Evolutionary conservation across 306 rosid genomes (phyloP).

Genomic region (Arachis hypogaea): DNA sequence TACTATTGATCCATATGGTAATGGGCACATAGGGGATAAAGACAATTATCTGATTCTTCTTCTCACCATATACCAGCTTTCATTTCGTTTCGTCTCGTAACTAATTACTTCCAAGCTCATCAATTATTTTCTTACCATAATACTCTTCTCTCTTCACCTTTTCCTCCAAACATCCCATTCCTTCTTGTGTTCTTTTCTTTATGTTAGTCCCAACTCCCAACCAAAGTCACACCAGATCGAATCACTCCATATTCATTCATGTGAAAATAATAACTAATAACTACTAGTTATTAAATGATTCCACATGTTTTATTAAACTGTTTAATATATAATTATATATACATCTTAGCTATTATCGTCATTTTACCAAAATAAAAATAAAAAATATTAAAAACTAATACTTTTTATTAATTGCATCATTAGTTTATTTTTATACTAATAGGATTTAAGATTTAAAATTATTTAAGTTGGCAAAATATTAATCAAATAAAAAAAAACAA

Average conservation of each 20-base stretch:
- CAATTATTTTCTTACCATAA: slow-evolving; percentile 14
- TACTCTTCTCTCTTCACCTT: slow-evolving; percentile 29
- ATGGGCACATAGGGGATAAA: slow-evolving; percentile 33
- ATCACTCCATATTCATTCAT: background rate
- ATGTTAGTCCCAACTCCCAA: slow-evolving; percentile 2
- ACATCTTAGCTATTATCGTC: too few relatives aligned
- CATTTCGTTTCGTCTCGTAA: slow-evolving; percentile 28
- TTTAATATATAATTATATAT: too few relatives aligned
- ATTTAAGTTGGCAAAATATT: too few relatives aligned
- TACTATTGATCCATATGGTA: slow-evolving; percentile 26
- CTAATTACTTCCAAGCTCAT: slow-evolving; percentile 34
- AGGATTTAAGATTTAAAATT: too few relatives aligned
- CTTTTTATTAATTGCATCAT: too few relatives aligned
- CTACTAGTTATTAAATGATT: too few relatives aligned
- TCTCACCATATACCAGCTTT: slow-evolving; percentile 32
- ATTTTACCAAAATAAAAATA: too few relatives aligned
- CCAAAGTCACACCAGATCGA: background rate
- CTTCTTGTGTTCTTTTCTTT: background rate
- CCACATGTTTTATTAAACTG: too few relatives aligned
- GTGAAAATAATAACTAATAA: too few relatives aligned
- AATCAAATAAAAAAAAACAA: too few relatives aligned
- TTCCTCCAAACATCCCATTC: slow-evolving; percentile 21
- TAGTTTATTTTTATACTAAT: too few relatives aligned
- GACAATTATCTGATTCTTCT: slow-evolving; percentile 49
- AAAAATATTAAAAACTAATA: too few relatives aligned